A percentile compares a stretch with the other conserved stretches of the same genome.
Conservation (phyloP, 495 filamentous ascomycete species). For the Tetracladium setigerum region DNA sequence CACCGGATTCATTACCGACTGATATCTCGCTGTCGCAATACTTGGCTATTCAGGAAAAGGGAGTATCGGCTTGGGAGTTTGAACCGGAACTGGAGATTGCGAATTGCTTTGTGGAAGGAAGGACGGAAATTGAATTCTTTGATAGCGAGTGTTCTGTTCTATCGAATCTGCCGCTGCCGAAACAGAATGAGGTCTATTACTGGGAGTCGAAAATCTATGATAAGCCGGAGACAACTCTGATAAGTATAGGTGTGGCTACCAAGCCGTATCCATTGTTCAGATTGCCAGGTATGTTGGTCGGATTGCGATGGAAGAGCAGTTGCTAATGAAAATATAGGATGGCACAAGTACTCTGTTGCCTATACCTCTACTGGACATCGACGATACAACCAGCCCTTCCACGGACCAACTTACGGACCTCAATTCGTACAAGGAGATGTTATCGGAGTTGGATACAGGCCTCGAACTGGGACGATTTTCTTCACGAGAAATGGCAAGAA, state of each 20-base stretch:
- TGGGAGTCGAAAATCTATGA: slow-evolving; percentile 99
- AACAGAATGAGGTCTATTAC: slow-evolving; percentile 98
- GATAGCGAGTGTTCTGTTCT: slow-evolving; percentile 96
- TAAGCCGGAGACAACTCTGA: slow-evolving; percentile 77
- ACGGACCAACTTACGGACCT: slow-evolving; percentile 69
- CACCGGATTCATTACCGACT: slow-evolving; percentile 89
- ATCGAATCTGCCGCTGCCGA: slow-evolving; percentile 92
- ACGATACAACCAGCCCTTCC: slow-evolving; percentile 87
- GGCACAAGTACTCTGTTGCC: slow-evolving; percentile 83
- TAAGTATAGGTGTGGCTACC: slow-evolving; percentile 88
- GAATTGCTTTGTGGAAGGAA: slow-evolving; percentile 94
- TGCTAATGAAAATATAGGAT: slow-evolving; percentile 46
- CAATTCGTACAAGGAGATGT: slow-evolving; percentile 87
- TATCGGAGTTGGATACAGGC: slow-evolving; percentile 91
- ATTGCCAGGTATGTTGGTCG: slow-evolving; percentile 62
- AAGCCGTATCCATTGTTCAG: slow-evolving; percentile 95
- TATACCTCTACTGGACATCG: slow-evolving; percentile 83
- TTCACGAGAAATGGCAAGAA: slow-evolving; percentile 98
- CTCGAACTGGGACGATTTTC: slow-evolving; percentile 89
- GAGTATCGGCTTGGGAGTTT: slow-evolving; percentile 97
- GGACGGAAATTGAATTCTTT: slow-evolving; percentile 98
- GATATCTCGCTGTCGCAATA: slow-evolving; percentile 98
- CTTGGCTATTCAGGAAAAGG: slow-evolving; percentile 96
- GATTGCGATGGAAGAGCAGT: slow-evolving; percentile 3
- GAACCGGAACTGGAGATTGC: slow-evolving; percentile 97